Base-by-base conservation (phyloP, 352 stramenopile species). In the Labyrinthula sp. region DNA sequence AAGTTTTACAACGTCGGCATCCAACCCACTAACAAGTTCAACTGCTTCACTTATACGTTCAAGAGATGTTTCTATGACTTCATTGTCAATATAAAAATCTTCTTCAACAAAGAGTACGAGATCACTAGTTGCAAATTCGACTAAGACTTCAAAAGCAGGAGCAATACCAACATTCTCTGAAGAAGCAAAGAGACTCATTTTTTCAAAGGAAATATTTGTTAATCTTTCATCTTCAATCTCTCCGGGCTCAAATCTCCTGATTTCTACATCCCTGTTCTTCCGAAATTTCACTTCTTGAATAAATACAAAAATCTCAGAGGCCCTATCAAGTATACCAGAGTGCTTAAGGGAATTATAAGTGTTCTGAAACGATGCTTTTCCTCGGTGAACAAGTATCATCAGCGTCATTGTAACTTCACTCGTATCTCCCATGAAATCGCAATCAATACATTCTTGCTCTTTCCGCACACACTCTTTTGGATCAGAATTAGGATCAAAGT, bases 101-200 rank as follows among this genome's bases (percentile, higher is more conserved):
- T 52, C 43, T 22, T 52, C 43, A 15, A 52, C 22, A 28, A 52
- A 52, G 9, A 52, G 37, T 9, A 54, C 30, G 23, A 37, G 30
- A 18, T 52, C 10, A 6, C 30, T 15, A 9, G n/a, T 2, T 35
- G 41, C 41, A 10, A 1, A 15, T 4, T 47, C 17, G 12, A 52
- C 24, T 7, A 52, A 35, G 8, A 5, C 10, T 20, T 43, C 47
- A 0, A 52, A 25, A 18, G 43, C 43, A 4, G 43, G 43, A n/a
- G 30, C 43, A 37, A 52, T 52, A 3, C 34, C 34, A 3, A 8
- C 4, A 14, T 52, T 31, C 3, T 10, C 3, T 3, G 0, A 8
- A 5, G 43, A 41, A 3, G 31, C 43, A 0, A 52, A 7, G 23
- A 52, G 31, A 24, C 47, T 15, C n/a, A 52, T 20, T 12, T 3